Percentiles rank a stretch among this genome's conserved stretches.
Conservation (phyloP, 345 rosid species). For the Lumnitzera racemosa region DNA sequence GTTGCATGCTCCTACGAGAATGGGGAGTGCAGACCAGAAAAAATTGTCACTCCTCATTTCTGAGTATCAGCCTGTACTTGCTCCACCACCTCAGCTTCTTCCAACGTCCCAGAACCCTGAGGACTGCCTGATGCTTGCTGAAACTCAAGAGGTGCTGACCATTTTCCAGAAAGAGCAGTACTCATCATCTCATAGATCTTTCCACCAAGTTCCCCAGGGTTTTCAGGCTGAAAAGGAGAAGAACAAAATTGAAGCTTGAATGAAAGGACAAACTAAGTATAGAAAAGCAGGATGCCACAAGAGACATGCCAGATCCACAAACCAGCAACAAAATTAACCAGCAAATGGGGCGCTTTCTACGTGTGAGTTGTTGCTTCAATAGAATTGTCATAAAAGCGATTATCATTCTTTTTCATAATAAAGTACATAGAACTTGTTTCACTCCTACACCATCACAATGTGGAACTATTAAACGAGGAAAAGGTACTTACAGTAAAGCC, state of each 20-base stretch:
- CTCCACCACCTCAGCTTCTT: constrained; percentile 93
- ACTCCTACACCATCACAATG: no score
- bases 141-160: constrained; percentile 36
- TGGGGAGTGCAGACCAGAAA: not conserved
- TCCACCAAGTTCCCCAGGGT: constrained; percentile 89
- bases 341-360: no score
- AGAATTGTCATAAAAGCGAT: no score
- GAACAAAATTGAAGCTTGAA: not conserved
- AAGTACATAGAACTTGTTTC: no score
- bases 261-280: no score
- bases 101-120: constrained; percentile 30
- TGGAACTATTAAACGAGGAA: not conserved
- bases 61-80: constrained; percentile 50
- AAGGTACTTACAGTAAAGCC: constrained; percentile 73
- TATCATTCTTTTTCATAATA: no score
- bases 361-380: no score
- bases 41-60: constrained; percentile 36
- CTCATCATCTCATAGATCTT: constrained; percentile 99
- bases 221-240: constrained; percentile 62
- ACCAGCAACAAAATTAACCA: no score
- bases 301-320: not conserved
- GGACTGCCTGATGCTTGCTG: constrained; percentile 22
- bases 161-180: constrained; percentile 69
- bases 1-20: not conserved
- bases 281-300: no score